These are phyloP conservation scores for Esteya vermicola DNA, from an alignment of 2,329 filamentous ascomycete species.

Conservation along the genomic window DNA sequence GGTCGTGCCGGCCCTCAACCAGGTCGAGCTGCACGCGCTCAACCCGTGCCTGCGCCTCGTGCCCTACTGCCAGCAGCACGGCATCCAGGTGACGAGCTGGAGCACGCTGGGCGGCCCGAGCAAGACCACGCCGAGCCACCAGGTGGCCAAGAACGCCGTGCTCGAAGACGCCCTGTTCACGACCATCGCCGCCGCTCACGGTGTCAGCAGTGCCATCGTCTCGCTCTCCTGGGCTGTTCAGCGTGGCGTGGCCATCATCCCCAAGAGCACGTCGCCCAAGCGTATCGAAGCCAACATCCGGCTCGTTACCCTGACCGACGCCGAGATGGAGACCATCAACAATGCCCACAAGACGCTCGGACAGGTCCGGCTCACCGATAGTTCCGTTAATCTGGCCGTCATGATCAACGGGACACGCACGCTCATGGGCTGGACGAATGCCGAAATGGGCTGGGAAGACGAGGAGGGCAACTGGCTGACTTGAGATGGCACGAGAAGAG, in stretches of 20 bases:
- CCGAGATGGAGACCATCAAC: constrained; percentile 42
- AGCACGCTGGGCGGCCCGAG: constrained; percentile 25
- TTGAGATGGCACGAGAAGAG: background rate
- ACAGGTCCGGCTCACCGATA: background rate
- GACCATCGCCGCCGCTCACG: background rate
- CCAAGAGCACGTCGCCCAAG: constrained; percentile 63
- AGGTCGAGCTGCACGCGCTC: constrained; percentile 37
- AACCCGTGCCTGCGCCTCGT: background rate
- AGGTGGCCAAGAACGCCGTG: constrained; percentile 54
- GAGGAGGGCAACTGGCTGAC: background rate
- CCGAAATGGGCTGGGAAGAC: background rate
- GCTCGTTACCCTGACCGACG: constrained; percentile 54
- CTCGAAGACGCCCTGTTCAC: constrained; percentile 20
- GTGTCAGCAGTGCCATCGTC: background rate
- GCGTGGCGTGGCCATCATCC: constrained; percentile 71
- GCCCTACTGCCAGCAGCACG: background rate
- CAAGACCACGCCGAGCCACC: background rate
- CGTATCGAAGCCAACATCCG: constrained; percentile 67
- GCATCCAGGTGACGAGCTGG: constrained; percentile 32
- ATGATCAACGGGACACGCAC: background rate
- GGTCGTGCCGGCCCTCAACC: constrained; percentile 28
- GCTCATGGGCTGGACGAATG: background rate
- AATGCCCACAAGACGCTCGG: background rate
- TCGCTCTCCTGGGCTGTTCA: constrained; percentile 62
- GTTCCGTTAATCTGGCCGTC: background rate